Base-by-base conservation (phyloP, 1,284 basidiomycete genomes). In the Rhizoctonia solani region DNA sequence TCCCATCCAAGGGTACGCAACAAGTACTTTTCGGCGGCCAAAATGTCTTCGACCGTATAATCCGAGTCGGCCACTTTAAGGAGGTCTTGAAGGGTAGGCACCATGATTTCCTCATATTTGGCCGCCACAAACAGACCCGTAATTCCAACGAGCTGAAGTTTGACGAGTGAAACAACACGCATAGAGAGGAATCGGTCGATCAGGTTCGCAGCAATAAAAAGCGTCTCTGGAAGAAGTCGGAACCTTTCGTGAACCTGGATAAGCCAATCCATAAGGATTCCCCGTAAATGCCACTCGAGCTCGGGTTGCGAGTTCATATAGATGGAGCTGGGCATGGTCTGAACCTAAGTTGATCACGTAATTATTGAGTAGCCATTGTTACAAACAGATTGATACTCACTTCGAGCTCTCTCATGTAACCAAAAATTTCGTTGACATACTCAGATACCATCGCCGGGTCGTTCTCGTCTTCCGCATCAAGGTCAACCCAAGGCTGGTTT, bases 371-470 rank as follows among this genome's bases (percentile, higher is more conserved):
- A 6, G 8, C 46, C 14, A 6, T 11, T 3, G 47, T 29, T 30
- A n/a, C 47, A 14, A 63, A 41, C 56, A 61, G 46, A 70, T 63
- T 49, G 13, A 27, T 44, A 76, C 79, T 73, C 70, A 85, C 82
- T 78, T 86, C 84, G 66, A 84, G 76, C 70, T 86, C 79, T 76
- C 91, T 90, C 80, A 98, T 86, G 80, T 99, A 98, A 56, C 89
- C 81, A 78, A 97, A 97, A 68, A 98, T 95, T 71, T 98, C 96
- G 29, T 83, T 82, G 63, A 97, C 95, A 75, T 99, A 99, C 79
- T 98, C 94, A 78, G 88, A 90, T 69, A 97, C 95, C 95, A 98
- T 98, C 69, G 92, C 80, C 14, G 95, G 95, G 76, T 99, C 96
- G 67, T 95, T 93, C 16, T 79, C 84, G 75, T 99, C 96, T 67